Evolutionary conservation across 179 eudicot species (phyloP), one percentile per base, ranked within the genome.

Genomic region (Corrigiola litoralis): DNA sequence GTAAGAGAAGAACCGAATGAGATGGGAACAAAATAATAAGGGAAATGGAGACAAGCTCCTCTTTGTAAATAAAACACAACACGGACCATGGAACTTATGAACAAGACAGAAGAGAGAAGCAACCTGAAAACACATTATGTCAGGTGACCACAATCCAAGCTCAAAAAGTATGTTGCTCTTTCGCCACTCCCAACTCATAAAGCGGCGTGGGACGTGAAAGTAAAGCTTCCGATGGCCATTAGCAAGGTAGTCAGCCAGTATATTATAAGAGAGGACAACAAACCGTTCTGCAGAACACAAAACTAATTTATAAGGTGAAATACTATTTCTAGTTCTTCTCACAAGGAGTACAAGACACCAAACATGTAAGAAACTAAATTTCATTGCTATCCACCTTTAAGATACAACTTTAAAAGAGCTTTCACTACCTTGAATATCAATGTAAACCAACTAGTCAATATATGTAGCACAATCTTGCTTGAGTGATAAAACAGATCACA

Each of bases 231-330:
- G 81, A 67, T 94, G 97, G 57, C 75, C 75, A 44, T 53, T 80
- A 50, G 97, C 99, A 68, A 94, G 84, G 74, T 90, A 90, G 63
- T 94, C 97, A 37, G 99, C 99, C 24, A 94, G 94, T 77, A 94
- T 81, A 75, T 94, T 94, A 73, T 94, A 94, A 6, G 97, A 90
- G 54, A 90, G 83, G 65, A 94, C 72, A 57, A 70, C 83, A 79
- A 94, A 88, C 66, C 85, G 84, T 71, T 84, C 99, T 94, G 89
- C 75, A 74, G 72, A 81, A 46, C 4, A 55, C 58, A 38, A 33
- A 38, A 51, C 36, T 52, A 41, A 20, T 63, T 50, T 1, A 53
- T 20, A 59, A 64, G 44, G 27, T 31, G 14, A 59, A 34, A 59
- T 25, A 25, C 27, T 10, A 59, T 14, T 40, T 2, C 13, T 40